phyloP scores from a whole-genome alignment of 2,329 filamentous ascomycete species.

The Didymella pinodella region DNA sequence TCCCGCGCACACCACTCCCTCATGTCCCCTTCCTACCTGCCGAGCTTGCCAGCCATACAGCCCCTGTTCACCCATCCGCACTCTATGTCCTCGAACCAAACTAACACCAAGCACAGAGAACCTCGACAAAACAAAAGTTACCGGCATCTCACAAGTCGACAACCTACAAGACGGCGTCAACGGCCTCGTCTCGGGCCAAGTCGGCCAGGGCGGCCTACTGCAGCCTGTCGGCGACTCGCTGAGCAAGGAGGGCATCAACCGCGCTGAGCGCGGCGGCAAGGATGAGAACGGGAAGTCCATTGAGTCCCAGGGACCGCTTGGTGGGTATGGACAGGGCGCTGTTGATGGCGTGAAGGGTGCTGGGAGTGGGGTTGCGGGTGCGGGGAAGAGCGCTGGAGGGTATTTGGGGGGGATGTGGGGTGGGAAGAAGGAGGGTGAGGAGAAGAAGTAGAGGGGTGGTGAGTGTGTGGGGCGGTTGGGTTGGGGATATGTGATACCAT shows the following conservation, averaged over 20 bases:
- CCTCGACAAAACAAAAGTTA: constrained; percentile 74
- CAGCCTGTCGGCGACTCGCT: constrained; percentile 69
- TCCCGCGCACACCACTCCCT: neutral
- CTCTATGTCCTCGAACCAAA: too few relatives aligned
- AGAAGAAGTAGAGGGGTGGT: constrained; percentile 27
- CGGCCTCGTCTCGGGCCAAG: constrained; percentile 67
- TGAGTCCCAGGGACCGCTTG: constrained; percentile 53
- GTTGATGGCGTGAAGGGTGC: constrained; percentile 45
- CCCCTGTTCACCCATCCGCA: too few relatives aligned
- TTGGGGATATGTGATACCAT: constrained; percentile 4
- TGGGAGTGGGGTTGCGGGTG: constrained; percentile 19
- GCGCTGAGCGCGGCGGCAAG: constrained; percentile 69
- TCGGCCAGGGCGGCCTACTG: constrained; percentile 72
- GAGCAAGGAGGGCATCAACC: constrained; percentile 72
- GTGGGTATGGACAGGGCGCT: constrained; percentile 43
- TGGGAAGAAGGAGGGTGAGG: constrained; percentile 31
- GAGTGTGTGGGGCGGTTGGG: neutral
- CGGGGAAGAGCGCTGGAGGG: constrained; percentile 40
- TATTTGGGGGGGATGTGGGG: constrained; percentile 35
- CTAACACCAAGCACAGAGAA: constrained; percentile 58
- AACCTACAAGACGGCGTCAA: constrained; percentile 73
- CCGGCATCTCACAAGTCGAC: constrained; percentile 71
- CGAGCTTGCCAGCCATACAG: too few relatives aligned
- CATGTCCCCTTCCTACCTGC: too few relatives aligned
- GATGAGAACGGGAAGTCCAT: constrained; percentile 62